Evolutionary conservation across 2,329 filamentous ascomycete species (phyloP).

Genomic region (Fusarium chlamydosporum): DNA sequence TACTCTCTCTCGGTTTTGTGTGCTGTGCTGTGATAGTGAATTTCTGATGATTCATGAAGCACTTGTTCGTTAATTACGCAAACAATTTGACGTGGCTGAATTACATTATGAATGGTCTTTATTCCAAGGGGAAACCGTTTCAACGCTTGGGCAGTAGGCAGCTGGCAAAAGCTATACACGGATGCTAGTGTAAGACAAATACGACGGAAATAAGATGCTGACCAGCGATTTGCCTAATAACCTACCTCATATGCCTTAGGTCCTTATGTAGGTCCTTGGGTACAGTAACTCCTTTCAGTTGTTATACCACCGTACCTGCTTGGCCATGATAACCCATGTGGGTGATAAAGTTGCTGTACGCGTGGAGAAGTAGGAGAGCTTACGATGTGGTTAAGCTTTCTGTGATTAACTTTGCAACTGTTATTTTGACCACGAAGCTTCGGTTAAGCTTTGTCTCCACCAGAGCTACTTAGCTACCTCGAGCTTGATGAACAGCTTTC

Average conservation of each 20-base stretch:
- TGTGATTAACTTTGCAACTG: background rate
- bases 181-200: background rate
- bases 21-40: background rate
- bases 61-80: background rate
- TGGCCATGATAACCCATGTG: background rate
- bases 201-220: constrained; percentile 29
- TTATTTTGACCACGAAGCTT: background rate
- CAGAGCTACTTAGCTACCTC: background rate
- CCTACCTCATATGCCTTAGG: background rate
- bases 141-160: background rate
- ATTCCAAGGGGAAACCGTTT: background rate
- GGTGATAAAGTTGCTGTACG: background rate
- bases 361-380: background rate
- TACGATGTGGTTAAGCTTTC: background rate
- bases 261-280: constrained; percentile 1
- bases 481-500: background rate
- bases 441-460: background rate
- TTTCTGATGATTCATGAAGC: background rate
- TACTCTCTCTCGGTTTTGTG: constrained; percentile 4
- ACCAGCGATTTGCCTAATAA: background rate
- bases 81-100: background rate
- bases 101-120: background rate
- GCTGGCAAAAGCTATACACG: background rate
- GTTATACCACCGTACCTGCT: background rate
- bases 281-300: background rate